Base-by-base conservation (phyloP, 805 yeast genomes). In the Ogataea parapolymorpha region DNA sequence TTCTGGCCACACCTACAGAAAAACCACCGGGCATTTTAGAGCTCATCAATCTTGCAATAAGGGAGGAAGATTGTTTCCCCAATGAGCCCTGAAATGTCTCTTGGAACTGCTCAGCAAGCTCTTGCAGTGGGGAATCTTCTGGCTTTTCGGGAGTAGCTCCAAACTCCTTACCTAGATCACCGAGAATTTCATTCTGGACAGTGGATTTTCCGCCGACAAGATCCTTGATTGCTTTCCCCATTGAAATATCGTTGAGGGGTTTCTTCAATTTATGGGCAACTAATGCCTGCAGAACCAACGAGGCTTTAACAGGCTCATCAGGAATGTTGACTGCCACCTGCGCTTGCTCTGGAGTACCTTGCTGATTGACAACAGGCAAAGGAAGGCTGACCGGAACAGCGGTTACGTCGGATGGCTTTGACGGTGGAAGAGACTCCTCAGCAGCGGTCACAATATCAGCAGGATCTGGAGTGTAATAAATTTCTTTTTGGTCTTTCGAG, bases 21-120 rank as follows among this genome's bases (percentile, higher is more conserved):
- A 91, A 93, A 15, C 99, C 99, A 77, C 99, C 99, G 40, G 99
- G 98, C 98, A 93, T 93, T 73, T 93, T 93, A 22, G 97, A 84
- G 9, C 98, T 82, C 73, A 90, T 85, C 60, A 93, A 75, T 70
- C 97, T 83, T 49, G 95, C 86, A 49, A 91, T 74, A 58, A 93
- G 76, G 22, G 96, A 84, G 27, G 89, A 70, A 2, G 98, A 84
- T 59, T 90, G 95, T 67, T 93, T 93, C 65, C 99, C 99, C 53
- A 93, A 77, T 51, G 80, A 75, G 54, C 98, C 98, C 51, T 70
- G 62, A 73, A 88, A 93, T 20, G 90, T 72, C 51, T 88, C 96
- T 71, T 91, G 96, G 79, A 93, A 87, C 57, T 79, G 82, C 61
- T 88, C 98, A 35, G 98, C 97, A 64, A 93, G 80, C 68, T 93